Base-by-base conservation (phyloP, 306 rosid species). In the Alnus glutinosa region DNA sequence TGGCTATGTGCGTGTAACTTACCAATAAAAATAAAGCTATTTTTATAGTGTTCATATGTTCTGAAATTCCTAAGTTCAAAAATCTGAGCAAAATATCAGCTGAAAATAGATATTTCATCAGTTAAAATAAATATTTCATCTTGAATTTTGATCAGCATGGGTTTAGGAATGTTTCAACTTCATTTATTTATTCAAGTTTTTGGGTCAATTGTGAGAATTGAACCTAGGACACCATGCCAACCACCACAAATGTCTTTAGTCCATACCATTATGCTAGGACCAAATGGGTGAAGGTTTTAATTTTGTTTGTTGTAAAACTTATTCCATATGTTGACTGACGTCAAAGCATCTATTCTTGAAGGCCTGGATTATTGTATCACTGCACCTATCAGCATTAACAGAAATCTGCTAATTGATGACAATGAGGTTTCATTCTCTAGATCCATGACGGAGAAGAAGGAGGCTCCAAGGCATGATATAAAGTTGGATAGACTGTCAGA, bases 381-480 rank as follows among this genome's bases (percentile, higher is more conserved):
- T 15, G 87, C 86, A 64, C 89, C 97, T 68, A 55, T 77, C 75
- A 77, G 71, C 71, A 67, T 76, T 74, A 83, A 79, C 75, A 85
- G 87, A 79, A 82, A 72, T 78, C 80, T 82, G 70, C 80, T 87
- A 68, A 68, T 23, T 55, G 89, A 78, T 55, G 88, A 82, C 55
- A 72, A 77, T 28, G 89, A 82, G 61, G 58, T 89, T 83, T 66
- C 62, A 51, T 70, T 81, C 68, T 87, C 86, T 78, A 86, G 88
- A 82, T 93, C 98, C 69, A 83, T 93, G 90, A 90, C 84, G 1
- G 98, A 91, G 84, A 90, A 83, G 94, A 89, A 50, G 83, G 89
- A 44, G 66, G 76, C 61, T 76, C 81, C 61, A 50, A 85, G 87
- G 87, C 88, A 81, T 72, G 89, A 88, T 85, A 74, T 87, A 37